These are phyloP conservation scores for Mycena alexandri DNA, from an alignment of 768 basidiomycete genomes.

Conservation along the genomic window DNA sequence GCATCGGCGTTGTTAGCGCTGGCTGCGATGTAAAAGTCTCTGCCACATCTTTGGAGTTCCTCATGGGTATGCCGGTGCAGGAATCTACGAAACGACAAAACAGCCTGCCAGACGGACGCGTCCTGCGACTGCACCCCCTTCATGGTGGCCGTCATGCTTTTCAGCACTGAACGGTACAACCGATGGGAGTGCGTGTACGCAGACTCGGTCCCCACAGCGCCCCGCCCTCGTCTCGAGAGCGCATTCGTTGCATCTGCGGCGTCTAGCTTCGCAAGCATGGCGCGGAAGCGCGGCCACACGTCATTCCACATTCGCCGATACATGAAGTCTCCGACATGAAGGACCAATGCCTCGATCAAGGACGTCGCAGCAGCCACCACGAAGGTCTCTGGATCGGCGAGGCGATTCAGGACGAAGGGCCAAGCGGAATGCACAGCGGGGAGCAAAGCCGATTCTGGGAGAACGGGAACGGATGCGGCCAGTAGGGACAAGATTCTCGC, in stretches of 20 bases:
- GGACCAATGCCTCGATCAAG: conserved; percentile 79
- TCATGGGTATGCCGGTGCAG: conserved; percentile 73
- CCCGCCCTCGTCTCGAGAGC: conserved; percentile 66
- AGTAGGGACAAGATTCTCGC: conserved; percentile 85
- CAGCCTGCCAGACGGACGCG: conserved; percentile 82
- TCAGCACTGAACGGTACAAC: conserved; percentile 80
- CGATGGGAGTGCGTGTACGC: conserved; percentile 87
- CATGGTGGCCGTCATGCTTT: conserved; percentile 77
- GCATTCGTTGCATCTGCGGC: conserved; percentile 76
- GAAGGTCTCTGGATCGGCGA: conserved; percentile 79
- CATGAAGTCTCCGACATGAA: conserved; percentile 88
- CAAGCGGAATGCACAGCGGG: conserved; percentile 90
- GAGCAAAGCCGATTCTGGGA: conserved; percentile 80
- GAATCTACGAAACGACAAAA: conserved; percentile 82
- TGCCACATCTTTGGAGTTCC: conserved; percentile 79
- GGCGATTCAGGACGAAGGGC: conserved; percentile 93
- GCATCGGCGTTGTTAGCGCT: conserved; percentile 78
- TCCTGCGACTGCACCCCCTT: conserved; percentile 80
- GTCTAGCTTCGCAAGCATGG: conserved; percentile 71
- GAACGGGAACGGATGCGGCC: conserved; percentile 77
- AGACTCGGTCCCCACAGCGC: conserved; percentile 71
- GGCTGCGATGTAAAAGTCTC: conserved; percentile 73
- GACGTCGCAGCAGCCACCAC: conserved; percentile 83
- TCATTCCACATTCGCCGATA: conserved; percentile 88
- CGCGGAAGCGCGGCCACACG: conserved; percentile 87